phyloP scores from a whole-genome alignment of 306 rosid genomes.

The Begonia fuchsioides region DNA sequence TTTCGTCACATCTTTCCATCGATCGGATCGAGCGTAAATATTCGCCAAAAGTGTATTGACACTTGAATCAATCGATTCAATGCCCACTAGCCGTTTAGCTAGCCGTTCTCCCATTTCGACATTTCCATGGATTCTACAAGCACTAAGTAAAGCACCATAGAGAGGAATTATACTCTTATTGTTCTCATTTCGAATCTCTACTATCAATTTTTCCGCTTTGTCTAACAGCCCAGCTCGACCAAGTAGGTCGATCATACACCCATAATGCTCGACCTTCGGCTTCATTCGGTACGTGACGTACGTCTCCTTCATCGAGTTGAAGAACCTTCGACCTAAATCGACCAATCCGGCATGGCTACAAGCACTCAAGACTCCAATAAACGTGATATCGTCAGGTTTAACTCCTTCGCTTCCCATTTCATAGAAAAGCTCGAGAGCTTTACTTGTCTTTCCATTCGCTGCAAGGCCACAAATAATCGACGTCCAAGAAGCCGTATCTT shows the following conservation, averaged over 20 bases:
- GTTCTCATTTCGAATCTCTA: conserved; percentile 24
- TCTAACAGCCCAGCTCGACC: conserved; percentile 55
- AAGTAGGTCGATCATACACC: conserved; percentile 54
- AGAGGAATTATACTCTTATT: conserved; percentile 30
- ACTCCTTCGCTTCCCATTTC: conserved; percentile 38
- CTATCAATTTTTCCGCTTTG: conserved; percentile 54
- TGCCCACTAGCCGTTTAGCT: conserved; percentile 27
- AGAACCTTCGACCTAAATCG: conserved; percentile 37
- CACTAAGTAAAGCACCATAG: conserved; percentile 57
- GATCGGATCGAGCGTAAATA: conserved; percentile 49
- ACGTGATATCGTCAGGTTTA: conserved; percentile 52
- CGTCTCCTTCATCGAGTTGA: conserved; percentile 30
- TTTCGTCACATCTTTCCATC: conserved; percentile 65
- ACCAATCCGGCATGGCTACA: conserved; percentile 64
- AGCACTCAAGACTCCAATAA: conserved; percentile 45
- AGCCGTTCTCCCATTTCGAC: conserved; percentile 56
- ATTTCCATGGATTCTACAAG: conserved; percentile 54
- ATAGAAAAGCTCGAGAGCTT: conserved; percentile 46
- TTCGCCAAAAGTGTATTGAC: conserved; percentile 49
- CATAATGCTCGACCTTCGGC: conserved; percentile 59
- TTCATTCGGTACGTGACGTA: conserved; percentile 29
- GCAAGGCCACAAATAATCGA: conserved; percentile 63
- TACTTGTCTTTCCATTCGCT: conserved; percentile 46
- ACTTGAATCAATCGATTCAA: conserved; percentile 41
- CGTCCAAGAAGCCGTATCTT: conserved; percentile 56